Conservation (phyloP, 192 early-diverging fungal species). For the Coemansia sp. region DNA sequence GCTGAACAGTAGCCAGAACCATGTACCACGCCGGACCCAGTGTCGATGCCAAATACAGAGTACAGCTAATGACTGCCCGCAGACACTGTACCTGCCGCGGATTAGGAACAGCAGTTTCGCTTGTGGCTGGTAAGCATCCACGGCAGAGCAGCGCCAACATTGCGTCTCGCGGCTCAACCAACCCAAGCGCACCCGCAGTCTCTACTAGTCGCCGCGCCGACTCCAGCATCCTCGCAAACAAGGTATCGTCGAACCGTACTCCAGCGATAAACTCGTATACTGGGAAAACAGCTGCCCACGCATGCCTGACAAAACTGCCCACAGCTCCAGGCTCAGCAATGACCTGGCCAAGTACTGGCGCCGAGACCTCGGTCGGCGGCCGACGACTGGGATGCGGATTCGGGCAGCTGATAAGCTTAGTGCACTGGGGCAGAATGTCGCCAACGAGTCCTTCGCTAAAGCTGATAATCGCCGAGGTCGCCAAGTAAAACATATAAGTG, state of each 20-base stretch:
- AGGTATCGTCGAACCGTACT: conserved; percentile 76
- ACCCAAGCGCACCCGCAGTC: conserved; percentile 76
- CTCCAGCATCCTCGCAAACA: conserved; percentile 72
- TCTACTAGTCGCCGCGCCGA: conserved; percentile 75
- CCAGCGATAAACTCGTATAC: conserved; percentile 75
- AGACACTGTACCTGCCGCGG: conserved; percentile 80
- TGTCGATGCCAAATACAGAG: conserved; percentile 69
- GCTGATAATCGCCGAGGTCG: conserved; percentile 66
- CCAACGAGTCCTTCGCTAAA: conserved; percentile 72
- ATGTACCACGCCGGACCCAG: conserved; percentile 85
- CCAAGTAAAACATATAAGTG: conserved; percentile 80
- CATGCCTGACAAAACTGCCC: conserved; percentile 72
- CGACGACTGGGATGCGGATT: neutral
- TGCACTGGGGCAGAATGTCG: conserved; percentile 59
- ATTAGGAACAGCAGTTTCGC: conserved; percentile 18
- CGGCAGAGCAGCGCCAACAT: conserved; percentile 85
- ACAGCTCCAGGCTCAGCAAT: conserved; percentile 29
- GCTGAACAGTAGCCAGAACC: conserved; percentile 84
- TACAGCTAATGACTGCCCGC: conserved; percentile 67
- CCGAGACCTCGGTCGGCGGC: neutral
- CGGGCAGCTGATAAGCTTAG: conserved; percentile 28
- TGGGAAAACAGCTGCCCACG: conserved; percentile 79
- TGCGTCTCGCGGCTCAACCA: conserved; percentile 79
- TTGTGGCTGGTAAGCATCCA: conserved; percentile 62
- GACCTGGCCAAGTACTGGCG: conserved; percentile 13